phyloP scores from a whole-genome alignment of 352 stramenopile genomes.

The Pythium chondricola region DNA sequence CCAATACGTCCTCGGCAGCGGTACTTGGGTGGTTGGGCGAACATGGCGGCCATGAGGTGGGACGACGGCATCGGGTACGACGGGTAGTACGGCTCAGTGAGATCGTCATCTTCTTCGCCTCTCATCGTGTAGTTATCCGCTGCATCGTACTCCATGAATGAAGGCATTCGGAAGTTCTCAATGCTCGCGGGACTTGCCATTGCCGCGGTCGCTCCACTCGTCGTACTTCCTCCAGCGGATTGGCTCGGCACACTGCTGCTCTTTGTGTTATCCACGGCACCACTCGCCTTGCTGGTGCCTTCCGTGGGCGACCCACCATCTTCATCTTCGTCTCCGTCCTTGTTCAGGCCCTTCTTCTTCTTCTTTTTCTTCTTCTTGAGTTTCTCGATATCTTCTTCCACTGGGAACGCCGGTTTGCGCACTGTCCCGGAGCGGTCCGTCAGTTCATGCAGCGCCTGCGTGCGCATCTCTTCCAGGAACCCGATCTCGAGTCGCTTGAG shows the following conservation, averaged over 20 bases:
- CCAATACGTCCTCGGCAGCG: conserved; percentile 64
- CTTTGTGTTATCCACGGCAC: neutral
- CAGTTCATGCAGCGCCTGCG: conserved; percentile 60
- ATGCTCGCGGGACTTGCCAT: conserved; percentile 10
- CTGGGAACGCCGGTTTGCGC: conserved; percentile 45
- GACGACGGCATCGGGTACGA: conserved; percentile 62
- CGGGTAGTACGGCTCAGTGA: conserved; percentile 34
- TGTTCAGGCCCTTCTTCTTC: conserved; percentile 33
- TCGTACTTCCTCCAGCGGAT: neutral
- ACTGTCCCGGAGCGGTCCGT: conserved; percentile 30
- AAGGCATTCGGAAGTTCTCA: conserved; percentile 15
- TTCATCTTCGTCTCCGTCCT: conserved; percentile 28
- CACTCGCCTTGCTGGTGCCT: neutral
- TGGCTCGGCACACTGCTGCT: neutral
- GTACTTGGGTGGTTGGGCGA: conserved; percentile 67
- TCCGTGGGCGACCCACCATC: neutral
- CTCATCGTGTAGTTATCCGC: conserved; percentile 55
- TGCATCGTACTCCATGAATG: conserved; percentile 78
- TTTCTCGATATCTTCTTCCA: conserved; percentile 44
- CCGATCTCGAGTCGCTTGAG: conserved; percentile 78
- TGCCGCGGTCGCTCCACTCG: neutral
- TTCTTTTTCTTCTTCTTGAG: conserved; percentile 73
- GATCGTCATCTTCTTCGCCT: conserved; percentile 21
- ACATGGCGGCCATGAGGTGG: conserved; percentile 57
- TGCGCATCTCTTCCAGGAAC: conserved; percentile 68